Base-by-base conservation (phyloP, 192 early-diverging fungal species). In the Neocallimastix lanati region DNA sequence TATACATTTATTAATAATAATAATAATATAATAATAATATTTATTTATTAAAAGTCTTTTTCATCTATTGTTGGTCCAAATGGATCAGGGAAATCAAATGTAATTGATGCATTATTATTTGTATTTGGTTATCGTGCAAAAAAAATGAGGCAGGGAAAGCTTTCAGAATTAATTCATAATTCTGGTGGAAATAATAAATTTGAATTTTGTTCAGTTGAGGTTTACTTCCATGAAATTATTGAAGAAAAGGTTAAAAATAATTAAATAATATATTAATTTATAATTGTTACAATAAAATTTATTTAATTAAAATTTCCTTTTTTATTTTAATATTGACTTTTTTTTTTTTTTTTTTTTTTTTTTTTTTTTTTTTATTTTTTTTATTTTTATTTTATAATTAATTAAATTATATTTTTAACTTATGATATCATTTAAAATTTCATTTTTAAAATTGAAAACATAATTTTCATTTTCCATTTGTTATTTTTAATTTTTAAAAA, bases 51-150 rank as follows among this genome's bases (percentile, higher is more conserved):
- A 16, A 77, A 93, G 92, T 92, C 91, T 14, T 93, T 93, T 84
- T 91, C 87, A 76, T 90, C 84, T 12, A 89, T 99, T 77, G 96
- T 98, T 16, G 98, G 98, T 11, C 98, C 96, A 4, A 99, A 99
- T 79, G 96, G 96, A 30, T 97, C 95, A 16, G 98, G 96, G 76
- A 99, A 99, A 87, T 96, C 95, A 29, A 99, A 98, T 82, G 98
- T 99, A 16, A 98, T 99, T 79, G 98, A 99, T 82, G 93, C 95
- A 1, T 86, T 99, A 77, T 84, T 99, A 30, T 99, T 99, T 84
- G 98, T 99, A 38, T 99, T 99, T 91, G 98, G 98, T 25, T 98
- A 95, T 86, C 90, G 95, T 76, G 96, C 98, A 11, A 95, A 92
- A 86, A 98, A 98, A 84, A 95, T 99, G 88, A 89, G 96, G 36